A percentile compares a stretch with the other conserved stretches of the same genome.
Evolutionary conservation across 805 yeast species (phyloP).

Genomic region (Candida hispaniensis): DNA sequence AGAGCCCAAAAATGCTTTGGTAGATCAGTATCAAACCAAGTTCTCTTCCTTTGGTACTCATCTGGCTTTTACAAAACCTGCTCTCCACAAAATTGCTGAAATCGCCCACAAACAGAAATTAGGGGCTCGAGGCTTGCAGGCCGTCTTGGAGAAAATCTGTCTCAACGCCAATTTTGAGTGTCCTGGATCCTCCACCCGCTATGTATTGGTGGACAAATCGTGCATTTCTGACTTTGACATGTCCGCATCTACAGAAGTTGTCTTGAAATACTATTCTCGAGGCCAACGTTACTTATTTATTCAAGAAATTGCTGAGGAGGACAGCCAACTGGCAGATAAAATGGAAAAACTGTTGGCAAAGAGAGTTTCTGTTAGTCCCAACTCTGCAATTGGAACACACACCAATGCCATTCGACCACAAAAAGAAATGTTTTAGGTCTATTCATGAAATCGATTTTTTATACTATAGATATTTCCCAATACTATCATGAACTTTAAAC

Average conservation of each 20-base stretch:
- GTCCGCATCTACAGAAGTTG: constrained; percentile 29
- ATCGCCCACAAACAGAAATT: constrained; percentile 43
- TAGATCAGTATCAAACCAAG: constrained; percentile 44
- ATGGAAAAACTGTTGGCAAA: constrained; percentile 29
- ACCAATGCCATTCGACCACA: too few species aligned
- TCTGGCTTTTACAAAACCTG: constrained; percentile 39
- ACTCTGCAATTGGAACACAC: background rate
- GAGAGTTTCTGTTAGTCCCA: constrained; percentile 1
- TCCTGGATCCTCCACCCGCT: constrained; percentile 45
- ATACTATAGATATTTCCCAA: too few species aligned
- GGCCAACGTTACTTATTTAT: constrained; percentile 36
- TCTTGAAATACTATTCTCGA: constrained; percentile 37
- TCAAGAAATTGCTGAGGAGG: constrained; percentile 36
- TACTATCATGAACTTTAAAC: too few species aligned
- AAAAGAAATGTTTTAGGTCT: too few species aligned
- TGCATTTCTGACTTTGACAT: constrained; percentile 19
- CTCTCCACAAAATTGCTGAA: constrained; percentile 39
- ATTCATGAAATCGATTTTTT: too few species aligned
- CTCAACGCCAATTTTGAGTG: constrained; percentile 46
- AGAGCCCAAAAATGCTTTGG: constrained; percentile 46
- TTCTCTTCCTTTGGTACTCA: constrained; percentile 44
- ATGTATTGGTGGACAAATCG: constrained; percentile 35
- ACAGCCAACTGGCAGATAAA: constrained; percentile 29
- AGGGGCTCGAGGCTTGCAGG: constrained; percentile 51
- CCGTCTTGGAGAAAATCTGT: constrained; percentile 43